Evolutionary conservation across 148 eudicot species (phyloP).

Genomic region (Amaranthus palmeri): DNA sequence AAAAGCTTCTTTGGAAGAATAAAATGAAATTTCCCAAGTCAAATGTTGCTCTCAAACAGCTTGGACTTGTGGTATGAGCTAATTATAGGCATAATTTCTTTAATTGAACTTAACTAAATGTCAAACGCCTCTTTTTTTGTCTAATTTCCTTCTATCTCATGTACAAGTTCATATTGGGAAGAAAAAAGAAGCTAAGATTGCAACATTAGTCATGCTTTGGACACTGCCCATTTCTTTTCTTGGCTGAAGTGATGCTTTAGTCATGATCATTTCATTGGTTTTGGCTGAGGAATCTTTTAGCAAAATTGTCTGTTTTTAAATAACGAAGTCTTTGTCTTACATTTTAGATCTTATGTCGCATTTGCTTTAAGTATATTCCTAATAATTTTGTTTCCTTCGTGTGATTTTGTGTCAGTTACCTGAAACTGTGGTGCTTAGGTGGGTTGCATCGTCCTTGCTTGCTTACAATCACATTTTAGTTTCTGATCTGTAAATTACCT

Average conservation of each 20-base stretch:
- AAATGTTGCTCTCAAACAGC: conserved; percentile 67
- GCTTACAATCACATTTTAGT: neutral
- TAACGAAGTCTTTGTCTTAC: neutral
- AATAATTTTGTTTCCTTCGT: neutral
- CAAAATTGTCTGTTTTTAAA: no score
- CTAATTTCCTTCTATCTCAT: neutral
- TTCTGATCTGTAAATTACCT: neutral
- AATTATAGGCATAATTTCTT: neutral
- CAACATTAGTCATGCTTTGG: neutral
- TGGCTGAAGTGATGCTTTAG: neutral
- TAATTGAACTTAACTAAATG: neutral
- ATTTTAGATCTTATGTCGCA: neutral
- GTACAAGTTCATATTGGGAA: neutral
- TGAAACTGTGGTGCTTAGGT: neutral
- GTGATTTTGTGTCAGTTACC: neutral
- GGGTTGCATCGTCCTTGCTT: neutral
- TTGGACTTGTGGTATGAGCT: conserved; percentile 62
- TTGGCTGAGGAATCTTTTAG: neutral
- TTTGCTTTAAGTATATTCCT: neutral
- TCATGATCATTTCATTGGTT: neutral
- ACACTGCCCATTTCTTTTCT: neutral
- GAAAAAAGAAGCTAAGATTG: neutral
- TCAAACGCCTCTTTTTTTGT: neutral
- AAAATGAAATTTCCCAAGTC: conserved; percentile 81
- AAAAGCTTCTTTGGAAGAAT: conserved; percentile 92